phyloP scores from a whole-genome alignment of 495 filamentous ascomycete genomes.

The Daldinia caldariorum region DNA sequence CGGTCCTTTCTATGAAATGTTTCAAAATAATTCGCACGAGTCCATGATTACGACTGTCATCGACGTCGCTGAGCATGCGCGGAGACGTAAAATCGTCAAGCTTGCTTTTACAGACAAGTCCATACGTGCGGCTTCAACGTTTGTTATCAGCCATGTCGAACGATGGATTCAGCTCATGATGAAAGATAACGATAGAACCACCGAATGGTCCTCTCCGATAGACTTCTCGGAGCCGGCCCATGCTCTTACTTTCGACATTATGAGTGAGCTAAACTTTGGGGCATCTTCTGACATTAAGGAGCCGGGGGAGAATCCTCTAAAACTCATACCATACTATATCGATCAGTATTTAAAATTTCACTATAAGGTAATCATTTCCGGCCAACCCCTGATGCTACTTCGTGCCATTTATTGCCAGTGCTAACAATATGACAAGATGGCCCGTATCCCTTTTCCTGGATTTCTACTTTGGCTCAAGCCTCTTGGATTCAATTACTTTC shows the following conservation, averaged over 20 bases:
- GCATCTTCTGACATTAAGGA: constrained; percentile 62
- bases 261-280: constrained; percentile 63
- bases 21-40: constrained; percentile 27
- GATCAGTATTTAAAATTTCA: constrained; percentile 33
- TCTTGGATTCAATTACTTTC: constrained; percentile 25
- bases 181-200: constrained; percentile 17
- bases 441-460: constrained; percentile 22
- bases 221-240: constrained; percentile 40
- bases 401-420: not conserved
- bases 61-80: constrained; percentile 42
- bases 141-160: constrained; percentile 45
- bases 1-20: constrained; percentile 41
- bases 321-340: constrained; percentile 39
- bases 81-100: constrained; percentile 44
- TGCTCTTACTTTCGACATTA: constrained; percentile 45
- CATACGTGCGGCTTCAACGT: constrained; percentile 33
- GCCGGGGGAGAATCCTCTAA: constrained; percentile 40
- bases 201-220: constrained; percentile 41
- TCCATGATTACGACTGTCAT: constrained; percentile 38
- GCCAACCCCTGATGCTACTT: not conserved
- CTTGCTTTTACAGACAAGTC: constrained; percentile 40
- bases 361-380: constrained; percentile 38
- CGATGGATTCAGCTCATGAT: constrained; percentile 45
- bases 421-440: constrained; percentile 18
- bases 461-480: constrained; percentile 36